phyloP scores from a whole-genome alignment of 208 protist species.

The Leishmania arabica region DNA sequence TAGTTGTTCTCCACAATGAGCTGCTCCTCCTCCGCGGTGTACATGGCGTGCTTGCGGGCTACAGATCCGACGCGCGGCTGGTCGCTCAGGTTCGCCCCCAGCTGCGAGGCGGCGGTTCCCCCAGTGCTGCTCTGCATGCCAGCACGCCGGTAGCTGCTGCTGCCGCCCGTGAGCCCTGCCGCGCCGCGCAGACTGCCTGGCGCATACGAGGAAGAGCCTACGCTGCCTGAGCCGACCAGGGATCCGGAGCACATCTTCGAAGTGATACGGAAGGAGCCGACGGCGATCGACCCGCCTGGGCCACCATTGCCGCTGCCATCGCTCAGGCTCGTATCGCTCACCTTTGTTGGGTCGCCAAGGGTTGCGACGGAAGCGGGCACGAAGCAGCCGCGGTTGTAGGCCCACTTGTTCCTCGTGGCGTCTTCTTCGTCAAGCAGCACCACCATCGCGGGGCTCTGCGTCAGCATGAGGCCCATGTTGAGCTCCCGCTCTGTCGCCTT shows the following conservation, averaged over 20 bases:
- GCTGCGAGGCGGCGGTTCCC: constrained; percentile 32
- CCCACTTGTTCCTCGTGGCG: constrained; percentile 69
- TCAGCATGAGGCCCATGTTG: constrained; percentile 85
- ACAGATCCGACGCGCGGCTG: constrained; percentile 79
- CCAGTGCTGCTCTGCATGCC: constrained; percentile 19
- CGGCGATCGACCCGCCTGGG: constrained; percentile 10
- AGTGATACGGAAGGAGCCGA: constrained; percentile 62
- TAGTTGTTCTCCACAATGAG: constrained; percentile 82
- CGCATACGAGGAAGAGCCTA: constrained; percentile 24
- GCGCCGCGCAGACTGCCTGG: constrained; percentile 27
- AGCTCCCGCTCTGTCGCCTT: constrained; percentile 83
- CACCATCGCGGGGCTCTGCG: constrained; percentile 89
- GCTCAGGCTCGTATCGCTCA: constrained; percentile 30
- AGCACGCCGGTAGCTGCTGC: constrained; percentile 28
- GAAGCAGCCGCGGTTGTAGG: constrained; percentile 80
- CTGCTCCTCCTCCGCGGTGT: constrained; percentile 77
- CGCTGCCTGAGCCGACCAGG: constrained; percentile 22
- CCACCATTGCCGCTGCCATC: constrained; percentile 8
- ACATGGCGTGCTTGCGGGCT: constrained; percentile 70
- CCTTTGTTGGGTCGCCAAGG: constrained; percentile 19
- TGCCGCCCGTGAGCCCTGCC: not conserved
- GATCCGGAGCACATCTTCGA: constrained; percentile 25
- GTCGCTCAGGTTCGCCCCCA: constrained; percentile 43
- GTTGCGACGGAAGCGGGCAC: constrained; percentile 66
- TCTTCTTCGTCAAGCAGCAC: constrained; percentile 70